Evolutionary conservation across 2,329 filamentous ascomycete species (phyloP).

Genomic region (Dactylonectria macrodidyma): DNA sequence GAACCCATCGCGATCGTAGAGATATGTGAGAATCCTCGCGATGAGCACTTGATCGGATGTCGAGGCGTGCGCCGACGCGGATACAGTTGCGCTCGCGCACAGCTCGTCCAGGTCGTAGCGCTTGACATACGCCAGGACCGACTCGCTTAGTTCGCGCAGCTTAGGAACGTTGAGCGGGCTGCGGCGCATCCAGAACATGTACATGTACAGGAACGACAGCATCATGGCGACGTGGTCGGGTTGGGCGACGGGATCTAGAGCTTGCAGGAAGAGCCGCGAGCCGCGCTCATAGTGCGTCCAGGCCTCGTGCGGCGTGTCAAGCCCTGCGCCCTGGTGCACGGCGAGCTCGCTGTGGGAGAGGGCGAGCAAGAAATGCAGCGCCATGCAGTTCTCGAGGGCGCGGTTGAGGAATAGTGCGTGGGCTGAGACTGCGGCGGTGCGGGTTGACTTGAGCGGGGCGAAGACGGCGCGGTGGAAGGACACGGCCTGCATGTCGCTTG

Average conservation of each 20-base stretch:
- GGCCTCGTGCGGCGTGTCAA: slow-evolving; percentile 20
- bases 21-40: slow-evolving; percentile 26
- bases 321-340: slow-evolving; percentile 27
- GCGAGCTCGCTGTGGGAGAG: slow-evolving; percentile 34
- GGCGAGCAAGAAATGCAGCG: slow-evolving; percentile 30
- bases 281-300: slow-evolving; percentile 31
- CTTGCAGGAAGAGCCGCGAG: slow-evolving; percentile 25
- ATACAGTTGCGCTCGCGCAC: slow-evolving; percentile 10
- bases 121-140: slow-evolving; percentile 21
- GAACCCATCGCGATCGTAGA: slow-evolving; percentile 32
- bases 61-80: not conserved
- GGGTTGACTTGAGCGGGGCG: slow-evolving; percentile 29
- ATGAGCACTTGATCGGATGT: slow-evolving; percentile 11
- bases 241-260: slow-evolving; percentile 4
- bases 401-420: slow-evolving; percentile 28
- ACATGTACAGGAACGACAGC: slow-evolving; percentile 31
- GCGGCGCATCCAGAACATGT: slow-evolving; percentile 36
- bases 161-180: slow-evolving; percentile 18
- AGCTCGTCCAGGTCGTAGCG: slow-evolving; percentile 18
- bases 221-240: slow-evolving; percentile 31
- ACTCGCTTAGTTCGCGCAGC: slow-evolving; percentile 17
- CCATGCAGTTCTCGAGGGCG: slow-evolving; percentile 22
- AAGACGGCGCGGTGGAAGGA: slow-evolving; percentile 28
- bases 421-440: slow-evolving; percentile 10
- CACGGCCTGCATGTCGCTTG: slow-evolving; percentile 25